A percentile compares a stretch with the other conserved stretches of the same genome.
These are phyloP conservation scores for Entonaema liquescens DNA, from an alignment of 495 filamentous ascomycete genomes.

Conservation along the genomic window DNA sequence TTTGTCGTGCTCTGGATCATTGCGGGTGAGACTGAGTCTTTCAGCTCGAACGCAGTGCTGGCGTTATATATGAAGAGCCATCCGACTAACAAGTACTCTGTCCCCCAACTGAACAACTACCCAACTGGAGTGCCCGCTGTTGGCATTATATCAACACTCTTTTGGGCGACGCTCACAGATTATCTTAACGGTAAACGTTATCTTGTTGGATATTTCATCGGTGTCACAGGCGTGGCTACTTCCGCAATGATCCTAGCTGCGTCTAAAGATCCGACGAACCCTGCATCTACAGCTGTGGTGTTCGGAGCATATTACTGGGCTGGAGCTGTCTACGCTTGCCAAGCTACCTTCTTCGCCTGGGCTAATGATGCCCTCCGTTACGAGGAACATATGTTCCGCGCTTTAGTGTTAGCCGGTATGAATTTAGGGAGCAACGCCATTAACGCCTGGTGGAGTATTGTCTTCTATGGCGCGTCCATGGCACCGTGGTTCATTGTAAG, in stretches of 20 bases:
- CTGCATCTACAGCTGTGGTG: constrained; percentile 41
- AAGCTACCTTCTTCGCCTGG: constrained; percentile 68
- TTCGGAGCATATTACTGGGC: constrained; percentile 65
- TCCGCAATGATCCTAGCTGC: constrained; percentile 59
- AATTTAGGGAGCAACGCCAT: constrained; percentile 65
- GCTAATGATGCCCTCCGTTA: constrained; percentile 65
- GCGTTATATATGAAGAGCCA: constrained; percentile 57
- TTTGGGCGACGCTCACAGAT: constrained; percentile 63
- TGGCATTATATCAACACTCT: constrained; percentile 60
- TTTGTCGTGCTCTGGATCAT: constrained; percentile 62
- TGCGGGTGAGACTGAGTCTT: constrained; percentile 59
- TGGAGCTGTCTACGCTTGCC: constrained; percentile 64
- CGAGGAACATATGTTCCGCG: constrained; percentile 54
- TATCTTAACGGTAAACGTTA: constrained; percentile 60
- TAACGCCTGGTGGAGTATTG: constrained; percentile 69
- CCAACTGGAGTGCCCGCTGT: constrained; percentile 59
- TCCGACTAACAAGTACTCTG: constrained; percentile 48
- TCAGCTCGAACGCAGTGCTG: constrained; percentile 58
- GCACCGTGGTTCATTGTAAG: constrained; percentile 66
- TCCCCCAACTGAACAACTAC: constrained; percentile 59
- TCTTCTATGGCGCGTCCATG: constrained; percentile 68
- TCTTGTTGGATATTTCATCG: constrained; percentile 64
- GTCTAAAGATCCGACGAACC: constrained; percentile 49
- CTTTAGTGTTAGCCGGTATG: constrained; percentile 63
- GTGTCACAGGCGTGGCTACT: constrained; percentile 57